These are phyloP conservation scores for Tricholoma hemisulphureum DNA, from an alignment of 768 basidiomycete genomes.

Conservation along the genomic window DNA sequence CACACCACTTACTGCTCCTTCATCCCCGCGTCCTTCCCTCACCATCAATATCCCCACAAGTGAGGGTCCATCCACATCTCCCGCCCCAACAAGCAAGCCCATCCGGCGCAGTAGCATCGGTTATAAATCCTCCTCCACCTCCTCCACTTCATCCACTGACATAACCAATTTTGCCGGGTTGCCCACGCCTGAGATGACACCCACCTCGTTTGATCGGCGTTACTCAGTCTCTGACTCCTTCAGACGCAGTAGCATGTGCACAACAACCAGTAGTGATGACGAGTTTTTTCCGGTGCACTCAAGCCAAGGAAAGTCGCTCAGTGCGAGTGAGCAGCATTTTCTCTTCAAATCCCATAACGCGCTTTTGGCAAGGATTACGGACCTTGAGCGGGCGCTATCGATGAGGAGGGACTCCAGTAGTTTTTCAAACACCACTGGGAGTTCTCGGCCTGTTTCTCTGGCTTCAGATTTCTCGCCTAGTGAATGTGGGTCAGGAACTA, in stretches of 20 bases:
- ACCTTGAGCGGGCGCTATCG: conserved; percentile 70
- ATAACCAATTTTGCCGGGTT: conserved; percentile 41
- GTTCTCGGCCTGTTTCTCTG: conserved; percentile 53
- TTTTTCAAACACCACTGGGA: conserved; percentile 32
- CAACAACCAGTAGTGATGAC: conserved; percentile 35
- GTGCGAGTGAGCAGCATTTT: conserved; percentile 80
- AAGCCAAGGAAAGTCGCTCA: conserved; percentile 51
- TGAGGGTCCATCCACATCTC: conserved; percentile 26
- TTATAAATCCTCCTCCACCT: conserved; percentile 53
- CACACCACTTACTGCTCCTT: conserved; percentile 28
- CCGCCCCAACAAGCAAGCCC: conserved; percentile 33
- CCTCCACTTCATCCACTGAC: conserved; percentile 25
- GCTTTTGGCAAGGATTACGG: conserved; percentile 77
- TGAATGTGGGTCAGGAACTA: conserved; percentile 26
- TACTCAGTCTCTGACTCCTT: conserved; percentile 34
- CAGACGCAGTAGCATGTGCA: conserved; percentile 28
- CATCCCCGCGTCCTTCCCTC: conserved; percentile 35
- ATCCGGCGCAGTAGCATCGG: conserved; percentile 69
- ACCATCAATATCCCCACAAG: conserved; percentile 34
- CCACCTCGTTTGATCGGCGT: conserved; percentile 47
- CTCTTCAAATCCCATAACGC: conserved; percentile 81
- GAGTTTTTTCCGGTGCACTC: conserved; percentile 42
- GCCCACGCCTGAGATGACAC: conserved; percentile 76
- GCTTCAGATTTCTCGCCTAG: conserved; percentile 43
- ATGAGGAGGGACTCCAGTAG: conserved; percentile 37